Evolutionary conservation across 108 stramenopile species (phyloP), one percentile per base, ranked within the genome.

Genomic region (Skeletonema grethae): DNA sequence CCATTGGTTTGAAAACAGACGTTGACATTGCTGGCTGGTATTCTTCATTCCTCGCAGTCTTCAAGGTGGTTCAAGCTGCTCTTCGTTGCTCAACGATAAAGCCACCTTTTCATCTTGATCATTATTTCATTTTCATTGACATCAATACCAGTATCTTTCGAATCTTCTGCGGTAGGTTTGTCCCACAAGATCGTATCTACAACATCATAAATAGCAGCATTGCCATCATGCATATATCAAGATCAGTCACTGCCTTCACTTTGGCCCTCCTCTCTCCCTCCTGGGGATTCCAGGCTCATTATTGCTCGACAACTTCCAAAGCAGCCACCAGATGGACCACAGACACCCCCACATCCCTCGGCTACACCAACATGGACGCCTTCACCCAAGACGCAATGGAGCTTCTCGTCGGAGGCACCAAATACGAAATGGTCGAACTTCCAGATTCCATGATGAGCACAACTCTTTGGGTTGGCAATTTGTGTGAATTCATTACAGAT

Each of bases 361-460:
- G 31, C 43, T 80, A 80, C 61, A 68, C 63, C 63, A 74, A 72
- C 63, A 74, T 72, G 80, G 80, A 80, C 61, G 80, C 80, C 18
- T 80, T 80, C 57, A 74, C 61, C 38, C 80, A 57, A 16, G 91
- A 92, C 65, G 62, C 85, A 43, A 55, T 85, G 64, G 91, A 92
- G 67, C 62, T 83, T 43, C 65, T 93, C 67, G 71, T 88, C 61
- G 92, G 92, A 3, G 92, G 92, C 9, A 55, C 77, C 38, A 80
- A 88, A 13, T 93, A 88, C 68, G 88, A 90, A 83, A 88, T 90
- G 86, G 84, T 89, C 7, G 85, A 86, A 18, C 78, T 93, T 3
- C 92, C 91, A 13, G 92, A 93, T 65, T 75, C 71, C 53, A 90
- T 93, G 89, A 73, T 88, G 75, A 84, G 84, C 24, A 93, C 92